phyloP scores from a whole-genome alignment of 2,329 filamentous ascomycete species.

The Ramularia collo-cygni region DNA sequence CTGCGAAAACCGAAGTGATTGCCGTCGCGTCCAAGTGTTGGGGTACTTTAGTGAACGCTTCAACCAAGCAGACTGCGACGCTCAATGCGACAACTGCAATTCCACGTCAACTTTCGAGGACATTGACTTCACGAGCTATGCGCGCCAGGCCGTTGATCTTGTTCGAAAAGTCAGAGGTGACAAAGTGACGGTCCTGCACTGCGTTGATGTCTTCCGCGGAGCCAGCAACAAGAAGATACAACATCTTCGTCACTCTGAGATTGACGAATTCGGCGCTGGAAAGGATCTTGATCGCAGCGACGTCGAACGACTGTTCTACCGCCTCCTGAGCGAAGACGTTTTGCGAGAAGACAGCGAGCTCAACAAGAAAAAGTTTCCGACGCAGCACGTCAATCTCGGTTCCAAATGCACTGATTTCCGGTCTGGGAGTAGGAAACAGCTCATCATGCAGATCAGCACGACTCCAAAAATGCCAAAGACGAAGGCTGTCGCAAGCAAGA shows the following conservation, averaged over 20 bases:
- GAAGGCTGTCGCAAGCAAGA: constrained; percentile 25
- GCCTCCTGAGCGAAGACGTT: constrained; percentile 65
- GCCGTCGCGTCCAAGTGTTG: constrained; percentile 78
- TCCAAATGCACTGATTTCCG: constrained; percentile 42
- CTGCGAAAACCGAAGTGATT: constrained; percentile 84
- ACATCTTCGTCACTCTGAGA: constrained; percentile 43
- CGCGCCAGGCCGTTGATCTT: constrained; percentile 62
- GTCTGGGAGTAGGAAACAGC: constrained; percentile 31
- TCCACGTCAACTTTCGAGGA: constrained; percentile 63
- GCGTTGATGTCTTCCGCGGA: constrained; percentile 77
- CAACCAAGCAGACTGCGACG: constrained; percentile 60
- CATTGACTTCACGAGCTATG: constrained; percentile 70
- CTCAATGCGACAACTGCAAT: constrained; percentile 83
- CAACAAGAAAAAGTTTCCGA: constrained; percentile 55
- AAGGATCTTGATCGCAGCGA: constrained; percentile 65
- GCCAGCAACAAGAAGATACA: constrained; percentile 55
- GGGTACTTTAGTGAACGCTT: constrained; percentile 93
- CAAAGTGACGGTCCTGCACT: constrained; percentile 68
- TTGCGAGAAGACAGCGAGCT: constrained; percentile 54
- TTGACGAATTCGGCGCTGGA: constrained; percentile 61
- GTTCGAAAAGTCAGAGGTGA: constrained; percentile 52
- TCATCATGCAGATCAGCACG: constrained; percentile 49
- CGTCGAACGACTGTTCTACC: constrained; percentile 75
- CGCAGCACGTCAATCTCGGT: constrained; percentile 59
- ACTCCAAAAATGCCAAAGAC: constrained; percentile 24